phyloP scores from a whole-genome alignment of 495 filamentous ascomycete species.

The Sabuloglossum arenarium region DNA sequence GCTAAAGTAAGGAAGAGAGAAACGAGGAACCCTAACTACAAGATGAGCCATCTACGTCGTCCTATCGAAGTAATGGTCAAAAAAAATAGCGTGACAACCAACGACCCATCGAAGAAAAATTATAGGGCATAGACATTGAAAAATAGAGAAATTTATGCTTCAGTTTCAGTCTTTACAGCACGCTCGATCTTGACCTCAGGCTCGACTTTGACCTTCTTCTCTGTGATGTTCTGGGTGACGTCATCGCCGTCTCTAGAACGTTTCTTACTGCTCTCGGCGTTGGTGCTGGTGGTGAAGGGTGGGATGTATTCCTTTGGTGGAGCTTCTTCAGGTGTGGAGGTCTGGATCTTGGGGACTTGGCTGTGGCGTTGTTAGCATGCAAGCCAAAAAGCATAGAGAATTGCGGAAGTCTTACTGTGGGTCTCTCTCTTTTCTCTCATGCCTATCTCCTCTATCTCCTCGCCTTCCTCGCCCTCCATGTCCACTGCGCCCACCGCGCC shows the following conservation, averaged over 20 bases:
- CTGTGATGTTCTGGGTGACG: not conserved
- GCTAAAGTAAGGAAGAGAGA: not conserved
- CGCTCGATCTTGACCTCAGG: not conserved
- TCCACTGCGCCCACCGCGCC: conserved; percentile 8
- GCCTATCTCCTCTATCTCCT: not conserved
- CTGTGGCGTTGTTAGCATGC: not conserved
- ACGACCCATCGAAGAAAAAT: not conserved
- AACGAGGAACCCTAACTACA: not conserved
- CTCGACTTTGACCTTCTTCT: conserved; percentile 6
- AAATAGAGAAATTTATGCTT: not conserved
- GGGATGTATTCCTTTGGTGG: not conserved
- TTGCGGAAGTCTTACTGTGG: not conserved
- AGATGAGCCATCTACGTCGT: not conserved
- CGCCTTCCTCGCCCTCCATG: conserved; percentile 6
- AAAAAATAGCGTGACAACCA: not conserved
- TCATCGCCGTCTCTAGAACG: conserved; percentile 11
- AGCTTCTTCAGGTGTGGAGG: not conserved
- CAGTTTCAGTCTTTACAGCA: not conserved
- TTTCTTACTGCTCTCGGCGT: conserved; percentile 8
- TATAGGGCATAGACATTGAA: not conserved
- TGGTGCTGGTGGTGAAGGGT: not conserved
- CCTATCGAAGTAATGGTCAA: not conserved
- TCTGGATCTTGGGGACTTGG: conserved; percentile 3
- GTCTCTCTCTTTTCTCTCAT: not conserved
- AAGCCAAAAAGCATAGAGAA: not conserved